Conservation (phyloP, 2,329 filamentous ascomycete species). For the Seiridium cupressi region DNA sequence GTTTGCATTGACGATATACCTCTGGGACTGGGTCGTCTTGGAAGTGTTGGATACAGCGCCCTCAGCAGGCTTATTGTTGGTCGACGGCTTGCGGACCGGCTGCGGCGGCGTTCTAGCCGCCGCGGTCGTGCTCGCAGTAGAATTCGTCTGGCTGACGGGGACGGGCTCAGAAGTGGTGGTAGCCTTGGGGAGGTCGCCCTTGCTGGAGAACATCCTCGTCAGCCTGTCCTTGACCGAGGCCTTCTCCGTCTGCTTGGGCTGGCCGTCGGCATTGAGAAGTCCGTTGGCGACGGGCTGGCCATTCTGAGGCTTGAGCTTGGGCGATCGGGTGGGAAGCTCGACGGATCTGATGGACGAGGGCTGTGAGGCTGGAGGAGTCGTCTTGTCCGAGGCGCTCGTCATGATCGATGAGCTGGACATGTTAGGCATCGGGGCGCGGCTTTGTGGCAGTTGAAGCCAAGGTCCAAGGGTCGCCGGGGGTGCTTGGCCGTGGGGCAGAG, state of each 20-base stretch:
- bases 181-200: constrained; percentile 42
- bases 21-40: constrained; percentile 35
- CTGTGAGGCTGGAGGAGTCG: constrained; percentile 26
- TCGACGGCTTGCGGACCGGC: constrained; percentile 41
- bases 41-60: constrained; percentile 26
- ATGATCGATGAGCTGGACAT: constrained; percentile 20
- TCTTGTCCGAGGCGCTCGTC: constrained; percentile 30
- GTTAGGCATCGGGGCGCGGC: constrained; percentile 8
- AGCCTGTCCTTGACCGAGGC: constrained; percentile 62
- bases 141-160: constrained; percentile 20
- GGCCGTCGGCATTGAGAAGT: constrained; percentile 26
- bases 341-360: constrained; percentile 31
- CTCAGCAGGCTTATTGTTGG: constrained; percentile 27
- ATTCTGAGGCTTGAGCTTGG: constrained; percentile 28
- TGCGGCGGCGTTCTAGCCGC: constrained; percentile 33
- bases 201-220: constrained; percentile 64
- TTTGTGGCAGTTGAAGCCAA: background rate
- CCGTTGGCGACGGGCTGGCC: constrained; percentile 26
- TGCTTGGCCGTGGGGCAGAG: constrained; percentile 7
- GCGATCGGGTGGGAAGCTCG: constrained; percentile 25
- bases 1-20: constrained; percentile 50
- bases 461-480: background rate
- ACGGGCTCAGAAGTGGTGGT: constrained; percentile 24
- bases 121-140: constrained; percentile 25
- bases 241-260: constrained; percentile 47